Evolutionary conservation across 164 flowering plant species (phyloP).

Genomic region (Macadamia tetraphylla): DNA sequence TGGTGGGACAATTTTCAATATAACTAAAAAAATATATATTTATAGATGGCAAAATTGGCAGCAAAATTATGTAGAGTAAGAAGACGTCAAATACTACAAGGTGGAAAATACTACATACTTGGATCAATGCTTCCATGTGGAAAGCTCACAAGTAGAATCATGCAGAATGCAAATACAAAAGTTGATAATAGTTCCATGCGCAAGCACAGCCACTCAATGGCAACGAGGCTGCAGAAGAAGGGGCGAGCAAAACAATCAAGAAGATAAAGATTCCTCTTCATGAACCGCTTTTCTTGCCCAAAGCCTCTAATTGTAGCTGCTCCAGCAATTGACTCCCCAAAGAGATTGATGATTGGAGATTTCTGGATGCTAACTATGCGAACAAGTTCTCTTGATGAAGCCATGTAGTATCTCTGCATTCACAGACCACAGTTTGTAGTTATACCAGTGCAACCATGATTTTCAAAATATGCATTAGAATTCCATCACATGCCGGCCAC

Average conservation of each 20-base stretch:
- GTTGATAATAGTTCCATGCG: conserved; percentile 97
- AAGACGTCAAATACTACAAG: not conserved
- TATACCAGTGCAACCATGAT: not conserved
- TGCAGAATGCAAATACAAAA: conserved; percentile 92
- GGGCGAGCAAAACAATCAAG: conserved; percentile 98
- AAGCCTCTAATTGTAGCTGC: conserved; percentile 97
- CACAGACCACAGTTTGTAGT: conserved; percentile 1
- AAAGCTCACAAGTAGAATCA: conserved; percentile 90
- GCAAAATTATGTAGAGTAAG: not conserved
- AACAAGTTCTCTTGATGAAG: conserved; percentile 93
- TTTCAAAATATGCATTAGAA: not conserved
- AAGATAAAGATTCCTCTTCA: conserved; percentile 93
- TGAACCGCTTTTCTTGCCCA: conserved; percentile 92
- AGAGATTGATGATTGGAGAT: conserved; percentile 90
- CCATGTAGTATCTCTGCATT: conserved; percentile 96
- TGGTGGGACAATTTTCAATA: not conserved
- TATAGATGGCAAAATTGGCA: not conserved
- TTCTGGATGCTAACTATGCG: conserved; percentile 96
- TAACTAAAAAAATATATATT: not conserved
- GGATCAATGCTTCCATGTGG: conserved; percentile 96
- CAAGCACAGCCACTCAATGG: conserved; percentile 98
- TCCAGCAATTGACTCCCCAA: conserved; percentile 98
- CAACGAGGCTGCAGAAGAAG: conserved; percentile 90
- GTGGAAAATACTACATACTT: conserved; percentile 44
- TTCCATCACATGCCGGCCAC: too few species aligned